Evolutionary conservation across 1,284 basidiomycete genomes (phyloP).

Genomic region (Moesziomyces sp.): DNA sequence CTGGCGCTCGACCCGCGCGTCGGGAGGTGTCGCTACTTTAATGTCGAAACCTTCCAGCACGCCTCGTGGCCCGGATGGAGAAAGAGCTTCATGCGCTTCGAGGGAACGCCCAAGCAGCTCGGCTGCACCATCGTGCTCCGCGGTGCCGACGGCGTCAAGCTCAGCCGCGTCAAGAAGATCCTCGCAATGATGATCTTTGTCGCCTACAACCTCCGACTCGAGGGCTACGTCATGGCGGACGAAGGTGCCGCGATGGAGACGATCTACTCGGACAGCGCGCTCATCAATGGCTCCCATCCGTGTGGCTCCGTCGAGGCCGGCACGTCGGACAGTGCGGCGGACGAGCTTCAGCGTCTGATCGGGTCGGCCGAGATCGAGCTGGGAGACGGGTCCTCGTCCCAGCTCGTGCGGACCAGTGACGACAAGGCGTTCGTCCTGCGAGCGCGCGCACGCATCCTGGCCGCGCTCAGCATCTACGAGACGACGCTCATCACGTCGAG

Average conservation of each 20-base stretch:
- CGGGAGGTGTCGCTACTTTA: constrained; percentile 88
- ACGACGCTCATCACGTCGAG: constrained; percentile 56
- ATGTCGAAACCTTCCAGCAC: constrained; percentile 94
- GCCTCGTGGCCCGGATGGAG: constrained; percentile 86
- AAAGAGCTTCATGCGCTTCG: constrained; percentile 95
- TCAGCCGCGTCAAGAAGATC: constrained; percentile 89
- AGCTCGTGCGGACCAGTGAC: constrained; percentile 26
- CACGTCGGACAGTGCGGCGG: constrained; percentile 26
- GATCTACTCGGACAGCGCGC: constrained; percentile 44
- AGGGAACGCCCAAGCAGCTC: constrained; percentile 86
- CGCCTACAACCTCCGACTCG: constrained; percentile 88
- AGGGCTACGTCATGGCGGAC: constrained; percentile 94
- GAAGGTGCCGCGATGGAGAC: constrained; percentile 69
- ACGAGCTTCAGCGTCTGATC: constrained; percentile 29
- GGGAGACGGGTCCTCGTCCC: constrained; percentile 14
- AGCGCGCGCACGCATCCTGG: constrained; percentile 36
- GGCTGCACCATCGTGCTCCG: constrained; percentile 93
- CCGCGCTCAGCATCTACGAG: constrained; percentile 51
- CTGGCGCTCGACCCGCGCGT: constrained; percentile 88
- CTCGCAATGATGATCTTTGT: constrained; percentile 90
- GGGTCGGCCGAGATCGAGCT: constrained; percentile 11
- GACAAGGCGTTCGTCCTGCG: constrained; percentile 32
- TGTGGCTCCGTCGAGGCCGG: constrained; percentile 29
- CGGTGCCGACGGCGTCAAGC: constrained; percentile 82
- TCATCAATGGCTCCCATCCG: constrained; percentile 32